phyloP scores from a whole-genome alignment of 371 early-diverging fungal genomes.

The Rhizopus stolonifer region DNA sequence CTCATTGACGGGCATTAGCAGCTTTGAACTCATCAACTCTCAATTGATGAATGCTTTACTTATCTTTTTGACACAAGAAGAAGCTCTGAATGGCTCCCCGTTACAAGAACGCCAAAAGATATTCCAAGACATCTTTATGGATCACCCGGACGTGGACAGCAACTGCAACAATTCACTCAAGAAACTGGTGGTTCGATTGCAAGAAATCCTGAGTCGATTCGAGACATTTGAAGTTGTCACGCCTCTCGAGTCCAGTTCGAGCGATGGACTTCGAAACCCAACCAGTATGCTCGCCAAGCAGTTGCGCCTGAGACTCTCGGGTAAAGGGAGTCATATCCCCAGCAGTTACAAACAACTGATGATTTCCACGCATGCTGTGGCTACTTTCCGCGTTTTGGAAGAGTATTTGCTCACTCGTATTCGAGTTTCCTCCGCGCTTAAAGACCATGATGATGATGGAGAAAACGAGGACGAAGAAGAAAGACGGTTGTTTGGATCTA shows the following conservation, averaged over 20 bases:
- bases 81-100: constrained; percentile 2
- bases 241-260: constrained; percentile 33
- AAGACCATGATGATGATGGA: constrained; percentile 24
- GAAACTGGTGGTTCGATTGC: constrained; percentile 67
- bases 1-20: constrained; percentile 64
- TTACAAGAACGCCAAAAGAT: constrained; percentile 23
- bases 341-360: constrained; percentile 54
- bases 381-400: constrained; percentile 77
- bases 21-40: constrained; percentile 79
- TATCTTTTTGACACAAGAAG: constrained; percentile 46
- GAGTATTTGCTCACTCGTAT: constrained; percentile 39
- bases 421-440: constrained; percentile 1
- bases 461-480: constrained; percentile 26
- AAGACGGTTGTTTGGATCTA: constrained; percentile 1
- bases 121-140: constrained; percentile 57
- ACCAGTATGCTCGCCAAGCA: constrained; percentile 78
- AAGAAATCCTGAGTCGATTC: constrained; percentile 70
- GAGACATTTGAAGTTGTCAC: constrained; percentile 72
- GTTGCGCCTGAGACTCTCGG: constrained; percentile 63
- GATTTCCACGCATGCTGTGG: constrained; percentile 84
- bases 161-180: constrained; percentile 30
- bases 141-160: constrained; percentile 40
- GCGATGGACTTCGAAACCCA: constrained; percentile 52
- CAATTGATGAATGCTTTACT: constrained; percentile 65
- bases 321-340: constrained; percentile 57